These are phyloP conservation scores for Lantana camara DNA, from an alignment of 257 asterid species.

Conservation along the genomic window DNA sequence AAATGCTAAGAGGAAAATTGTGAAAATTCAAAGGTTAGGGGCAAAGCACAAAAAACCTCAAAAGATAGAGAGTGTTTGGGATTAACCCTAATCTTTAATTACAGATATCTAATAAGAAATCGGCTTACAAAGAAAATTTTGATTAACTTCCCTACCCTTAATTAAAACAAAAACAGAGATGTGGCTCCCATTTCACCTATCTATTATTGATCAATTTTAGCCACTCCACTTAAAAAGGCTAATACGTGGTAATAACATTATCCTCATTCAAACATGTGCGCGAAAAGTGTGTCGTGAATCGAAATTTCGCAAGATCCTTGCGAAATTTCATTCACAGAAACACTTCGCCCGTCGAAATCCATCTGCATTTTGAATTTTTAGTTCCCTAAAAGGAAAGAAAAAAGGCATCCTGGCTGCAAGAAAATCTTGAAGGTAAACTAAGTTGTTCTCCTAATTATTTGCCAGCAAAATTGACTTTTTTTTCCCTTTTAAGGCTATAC, in stretches of 20 bases:
- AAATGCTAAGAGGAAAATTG: no score
- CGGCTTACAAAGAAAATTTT: not conserved
- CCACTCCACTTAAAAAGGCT: slow-evolving; percentile 31
- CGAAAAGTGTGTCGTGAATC: slow-evolving; percentile 20
- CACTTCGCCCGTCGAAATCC: slow-evolving; percentile 8
- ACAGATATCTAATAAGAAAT: no score
- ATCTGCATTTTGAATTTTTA: not conserved
- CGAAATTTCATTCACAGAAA: slow-evolving; percentile 21
- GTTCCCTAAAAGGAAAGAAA: not conserved
- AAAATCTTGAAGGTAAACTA: slow-evolving; percentile 57
- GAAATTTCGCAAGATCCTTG: not conserved
- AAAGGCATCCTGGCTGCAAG: slow-evolving; percentile 43
- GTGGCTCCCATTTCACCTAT: not conserved
- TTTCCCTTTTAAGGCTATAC: no score
- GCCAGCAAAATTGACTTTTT: not conserved
- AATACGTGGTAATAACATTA: slow-evolving; percentile 6
- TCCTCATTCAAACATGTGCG: not conserved
- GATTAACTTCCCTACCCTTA: not conserved
- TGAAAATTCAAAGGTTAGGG: no score
- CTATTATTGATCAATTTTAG: slow-evolving; percentile 15
- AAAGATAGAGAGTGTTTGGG: no score
- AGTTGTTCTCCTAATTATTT: not conserved
- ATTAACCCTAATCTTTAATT: not conserved
- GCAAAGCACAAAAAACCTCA: no score
- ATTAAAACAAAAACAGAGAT: not conserved